Conservation (phyloP, 306 rosid species). For the Dalbergia oliveri region DNA sequence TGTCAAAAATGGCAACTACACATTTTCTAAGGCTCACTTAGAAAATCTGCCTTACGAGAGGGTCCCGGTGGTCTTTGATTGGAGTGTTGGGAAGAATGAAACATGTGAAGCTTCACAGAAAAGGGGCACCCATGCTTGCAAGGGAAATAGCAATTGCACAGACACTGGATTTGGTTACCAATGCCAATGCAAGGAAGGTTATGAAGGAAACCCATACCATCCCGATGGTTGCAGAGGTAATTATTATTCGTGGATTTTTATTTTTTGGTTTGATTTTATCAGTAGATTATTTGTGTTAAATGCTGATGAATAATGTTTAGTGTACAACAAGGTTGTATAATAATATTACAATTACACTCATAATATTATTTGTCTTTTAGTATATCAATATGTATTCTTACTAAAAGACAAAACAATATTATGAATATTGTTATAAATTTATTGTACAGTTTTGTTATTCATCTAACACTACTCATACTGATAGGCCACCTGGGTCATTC, state of each 20-base stretch:
- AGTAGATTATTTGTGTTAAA: too few relatives aligned
- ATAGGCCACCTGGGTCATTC: too few relatives aligned
- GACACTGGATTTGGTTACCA: constrained; percentile 40
- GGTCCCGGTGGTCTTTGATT: constrained; percentile 50
- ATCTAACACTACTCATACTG: too few relatives aligned
- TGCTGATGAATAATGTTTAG: too few relatives aligned
- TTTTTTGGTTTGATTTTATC: too few relatives aligned
- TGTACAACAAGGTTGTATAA: too few relatives aligned
- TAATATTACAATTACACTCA: too few relatives aligned
- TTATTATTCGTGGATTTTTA: background rate
- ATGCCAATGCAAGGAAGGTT: constrained; percentile 1
- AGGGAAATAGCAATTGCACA: background rate
- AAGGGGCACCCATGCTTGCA: background rate
- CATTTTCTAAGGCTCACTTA: background rate
- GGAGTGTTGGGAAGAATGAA: constrained; percentile 44
- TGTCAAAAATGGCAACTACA: constrained; percentile 38
- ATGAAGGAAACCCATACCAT: constrained; percentile 43
- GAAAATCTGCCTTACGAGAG: rapidly evolving
- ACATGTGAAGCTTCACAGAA: background rate
- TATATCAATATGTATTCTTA: too few relatives aligned
- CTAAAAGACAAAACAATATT: too few relatives aligned
- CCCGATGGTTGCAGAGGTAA: constrained; percentile 40
- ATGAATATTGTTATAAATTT: too few relatives aligned
- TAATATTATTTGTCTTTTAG: too few relatives aligned
- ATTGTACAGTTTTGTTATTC: too few relatives aligned